Base-by-base conservation (phyloP, 768 basidiomycete genomes). In the Lepiota venenata region DNA sequence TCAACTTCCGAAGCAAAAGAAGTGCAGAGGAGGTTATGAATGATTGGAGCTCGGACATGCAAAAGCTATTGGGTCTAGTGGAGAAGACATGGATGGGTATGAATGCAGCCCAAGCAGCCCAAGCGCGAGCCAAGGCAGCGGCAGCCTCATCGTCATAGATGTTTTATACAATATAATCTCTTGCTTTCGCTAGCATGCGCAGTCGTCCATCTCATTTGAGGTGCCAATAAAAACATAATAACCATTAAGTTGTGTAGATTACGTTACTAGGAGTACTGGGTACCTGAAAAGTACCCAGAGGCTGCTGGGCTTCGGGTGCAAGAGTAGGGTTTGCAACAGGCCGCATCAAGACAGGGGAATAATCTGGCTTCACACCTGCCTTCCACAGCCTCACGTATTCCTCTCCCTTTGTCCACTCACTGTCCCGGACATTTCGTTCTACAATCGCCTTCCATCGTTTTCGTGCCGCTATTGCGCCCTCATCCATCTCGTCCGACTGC, bases 81-180 rank as follows among this genome's bases (percentile, higher is more conserved):
- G 97, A 99, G 74, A 98, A 98, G 82, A 93, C 93, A n/a, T 97
- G 95, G 91, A 93, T 93, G 91, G 88, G 88, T 36, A 87, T 93
- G 81, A 93, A 93, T 60, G 91, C 91, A 32, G 91, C 91, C 10
- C 82, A 90, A 66, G 91, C 91, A 44, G 91, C 91, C 18, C 88
- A 90, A 60, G 83, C 88, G 47, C 77, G 84, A 56, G 73, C 74
- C 57, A 79, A 77, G 38, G 53, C 53, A 16, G 29, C 53, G 3
- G 11, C 52, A 58, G 63, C 72, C 50, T 71, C 62, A 56, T 57
- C 8, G 38, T 47, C 58, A 42, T 59, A 45, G 54, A 46, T n/a
- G 51, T 56, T 45, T 25, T 25, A 62, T 65, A 64, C 60, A 55
- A 49, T 63, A 58, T 57, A 50, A 32, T 44, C 36, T 38, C 42